Base-by-base conservation (phyloP, 805 yeast species). In the Candida berthetii region DNA sequence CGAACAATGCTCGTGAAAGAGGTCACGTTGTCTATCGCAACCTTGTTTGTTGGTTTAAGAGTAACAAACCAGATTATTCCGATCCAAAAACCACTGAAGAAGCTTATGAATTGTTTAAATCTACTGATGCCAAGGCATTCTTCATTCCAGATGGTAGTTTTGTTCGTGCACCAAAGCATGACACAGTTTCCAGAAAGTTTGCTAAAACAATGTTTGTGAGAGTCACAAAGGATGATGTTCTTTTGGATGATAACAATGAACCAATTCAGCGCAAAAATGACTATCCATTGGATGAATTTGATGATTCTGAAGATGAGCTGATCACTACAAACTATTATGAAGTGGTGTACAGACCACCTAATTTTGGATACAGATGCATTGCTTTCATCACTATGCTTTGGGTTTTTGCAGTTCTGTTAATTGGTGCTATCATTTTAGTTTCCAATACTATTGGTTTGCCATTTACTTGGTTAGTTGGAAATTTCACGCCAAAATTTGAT, bases 331-430 rank as follows among this genome's bases (percentile, higher is more conserved):
- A 68, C 42, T 60, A 62, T 2, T 88, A 90, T 60, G 70, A 76
- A 2, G 76, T 90, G 24, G 96, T 90, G 3, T 95, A 90, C 62
- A 71, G 87, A 36, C 98, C 99, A 4, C 95, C 96, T 2, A 50
- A 72, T 38, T 86, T 91, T 60, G 71, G 78, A 39, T 27, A 54
- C 2, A 71, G 96, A 44, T 70, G 88, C 29, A 65, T 73, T 18
- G 22, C 44, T 0, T 47, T 68, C 25, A 49, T 76, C 25, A 51
- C 55, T 2, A 56, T 65, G 47, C 53, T 74, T 6, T 75, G 78
- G 76, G 43, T 67, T 1, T 71, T 68, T 48, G 69, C 81, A 0
- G 55, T 71, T n/a, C 14, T 57, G 1, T 35, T 66, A 20, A 54
- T 64, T 7, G 41, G 50, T 13, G 55, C 53, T 10, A 43, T 56